Percentiles rank a stretch among this genome's conserved stretches.
phyloP scores from a whole-genome alignment of 2,329 filamentous ascomycete genomes.

The Colletotrichum orbiculare region DNA sequence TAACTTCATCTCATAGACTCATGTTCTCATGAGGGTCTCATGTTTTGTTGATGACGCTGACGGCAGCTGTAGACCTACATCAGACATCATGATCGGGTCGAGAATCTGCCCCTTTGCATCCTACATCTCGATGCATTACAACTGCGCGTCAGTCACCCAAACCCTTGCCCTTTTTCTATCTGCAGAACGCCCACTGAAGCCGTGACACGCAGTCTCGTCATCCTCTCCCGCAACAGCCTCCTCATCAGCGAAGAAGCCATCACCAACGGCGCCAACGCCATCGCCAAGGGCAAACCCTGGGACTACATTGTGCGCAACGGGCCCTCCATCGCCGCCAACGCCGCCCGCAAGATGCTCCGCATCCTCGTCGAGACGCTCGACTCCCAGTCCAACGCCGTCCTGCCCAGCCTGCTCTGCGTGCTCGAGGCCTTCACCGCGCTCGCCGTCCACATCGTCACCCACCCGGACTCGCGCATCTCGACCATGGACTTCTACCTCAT shows the following conservation, averaged over 20 bases:
- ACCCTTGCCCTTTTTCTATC: background rate
- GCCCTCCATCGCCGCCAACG: constrained; percentile 25
- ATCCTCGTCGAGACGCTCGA: constrained; percentile 26
- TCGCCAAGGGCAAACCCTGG: constrained; percentile 29
- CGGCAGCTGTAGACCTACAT: background rate
- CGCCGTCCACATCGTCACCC: constrained; percentile 15
- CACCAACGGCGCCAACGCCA: constrained; percentile 14
- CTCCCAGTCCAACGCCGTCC: constrained; percentile 16
- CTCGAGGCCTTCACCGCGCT: constrained; percentile 19
- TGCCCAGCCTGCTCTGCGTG: constrained; percentile 16
- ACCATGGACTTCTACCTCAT: constrained; percentile 30
- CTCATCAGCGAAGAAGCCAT: constrained; percentile 30
- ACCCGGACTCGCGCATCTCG: constrained; percentile 27
- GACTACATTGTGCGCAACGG: constrained; percentile 29
- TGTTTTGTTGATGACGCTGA: background rate
- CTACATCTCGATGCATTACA: constrained; percentile 28
- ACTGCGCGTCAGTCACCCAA: constrained; percentile 14
- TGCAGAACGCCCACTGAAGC: no score
- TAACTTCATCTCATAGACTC: background rate
- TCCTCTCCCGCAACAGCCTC: constrained; percentile 26
- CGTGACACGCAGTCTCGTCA: background rate
- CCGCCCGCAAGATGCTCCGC: constrained; percentile 16
- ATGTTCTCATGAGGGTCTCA: background rate
- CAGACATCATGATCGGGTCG: constrained; percentile 28
- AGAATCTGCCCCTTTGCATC: constrained; percentile 27